Evolutionary conservation across 108 stramenopile species (phyloP).

Genomic region (Stephanodiscus triporus): DNA sequence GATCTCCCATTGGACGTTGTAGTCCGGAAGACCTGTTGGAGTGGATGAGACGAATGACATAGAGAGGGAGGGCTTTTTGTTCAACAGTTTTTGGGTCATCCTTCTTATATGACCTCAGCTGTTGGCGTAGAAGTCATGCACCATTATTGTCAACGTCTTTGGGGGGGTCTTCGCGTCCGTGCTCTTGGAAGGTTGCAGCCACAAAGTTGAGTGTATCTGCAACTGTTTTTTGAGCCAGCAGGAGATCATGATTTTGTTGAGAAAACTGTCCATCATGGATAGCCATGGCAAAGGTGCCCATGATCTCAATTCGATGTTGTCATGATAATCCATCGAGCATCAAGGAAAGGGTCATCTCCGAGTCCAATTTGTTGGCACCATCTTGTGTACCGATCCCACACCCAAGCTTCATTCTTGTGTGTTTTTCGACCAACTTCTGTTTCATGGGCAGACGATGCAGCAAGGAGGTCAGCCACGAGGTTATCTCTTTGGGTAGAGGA

Average conservation of each 20-base stretch:
- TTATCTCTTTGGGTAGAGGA: constrained; percentile 32
- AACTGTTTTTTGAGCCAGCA: constrained; percentile 15
- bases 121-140: background rate
- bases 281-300: background rate
- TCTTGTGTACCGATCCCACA: background rate
- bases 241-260: constrained; percentile 3
- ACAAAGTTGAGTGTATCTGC: background rate
- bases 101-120: background rate
- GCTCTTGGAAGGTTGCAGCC: constrained; percentile 21
- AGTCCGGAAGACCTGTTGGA: background rate
- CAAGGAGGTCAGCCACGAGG: constrained; percentile 33
- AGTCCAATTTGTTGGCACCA: background rate
- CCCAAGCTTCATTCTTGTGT: background rate
- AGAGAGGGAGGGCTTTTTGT: background rate
- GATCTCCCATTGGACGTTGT: background rate
- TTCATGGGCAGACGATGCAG: constrained; percentile 26
- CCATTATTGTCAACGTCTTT: background rate
- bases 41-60: background rate
- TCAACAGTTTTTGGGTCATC: background rate
- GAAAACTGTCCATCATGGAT: background rate
- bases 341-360: background rate
- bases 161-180: background rate
- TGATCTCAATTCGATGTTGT: background rate
- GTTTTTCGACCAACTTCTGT: constrained; percentile 22
- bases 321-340: background rate